Evolutionary conservation across 768 basidiomycete genomes (phyloP).

Genomic region (Amylocystis lapponica): DNA sequence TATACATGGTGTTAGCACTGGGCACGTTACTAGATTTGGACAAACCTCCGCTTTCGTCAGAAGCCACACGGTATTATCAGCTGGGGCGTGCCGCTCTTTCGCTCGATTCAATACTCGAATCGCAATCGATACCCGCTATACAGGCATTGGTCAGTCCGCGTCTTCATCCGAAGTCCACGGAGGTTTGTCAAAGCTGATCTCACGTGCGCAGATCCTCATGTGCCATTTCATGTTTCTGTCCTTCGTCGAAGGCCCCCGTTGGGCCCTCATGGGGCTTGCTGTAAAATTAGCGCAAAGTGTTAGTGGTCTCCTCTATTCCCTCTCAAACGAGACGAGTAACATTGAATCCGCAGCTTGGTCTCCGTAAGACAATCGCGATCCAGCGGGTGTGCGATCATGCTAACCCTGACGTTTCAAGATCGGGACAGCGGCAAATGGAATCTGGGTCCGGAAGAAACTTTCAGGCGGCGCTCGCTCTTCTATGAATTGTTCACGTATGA

Average conservation of each 20-base stretch:
- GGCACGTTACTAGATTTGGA: slow-evolving; percentile 59
- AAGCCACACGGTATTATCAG: slow-evolving; percentile 56
- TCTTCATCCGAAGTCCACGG: slow-evolving; percentile 21
- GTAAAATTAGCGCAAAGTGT: slow-evolving; percentile 70
- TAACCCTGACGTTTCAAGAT: slow-evolving; percentile 34
- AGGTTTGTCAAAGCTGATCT: slow-evolving; percentile 21
- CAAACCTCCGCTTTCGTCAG: slow-evolving; percentile 43
- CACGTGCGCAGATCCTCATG: slow-evolving; percentile 45
- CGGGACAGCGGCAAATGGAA: slow-evolving; percentile 67
- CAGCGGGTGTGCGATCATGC: neutral
- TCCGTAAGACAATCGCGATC: slow-evolving; percentile 44
- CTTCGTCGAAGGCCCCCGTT: slow-evolving; percentile 52
- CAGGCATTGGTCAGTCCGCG: slow-evolving; percentile 52
- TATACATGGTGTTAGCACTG: slow-evolving; percentile 60
- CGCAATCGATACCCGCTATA: slow-evolving; percentile 55
- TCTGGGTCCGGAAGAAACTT: slow-evolving; percentile 48
- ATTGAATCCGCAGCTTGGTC: slow-evolving; percentile 43
- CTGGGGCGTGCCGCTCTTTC: slow-evolving; percentile 54
- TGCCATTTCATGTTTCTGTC: slow-evolving; percentile 42
- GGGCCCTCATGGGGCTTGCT: slow-evolving; percentile 66
- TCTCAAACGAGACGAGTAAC: slow-evolving; percentile 13
- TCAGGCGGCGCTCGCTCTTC: slow-evolving; percentile 52
- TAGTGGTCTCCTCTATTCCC: slow-evolving; percentile 18
- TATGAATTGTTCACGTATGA: slow-evolving; percentile 67
- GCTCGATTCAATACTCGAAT: slow-evolving; percentile 59